Percentiles rank a stretch among this genome's conserved stretches.
Evolutionary conservation across 306 rosid genomes (phyloP).

Genomic region (Arachis stenosperma): DNA sequence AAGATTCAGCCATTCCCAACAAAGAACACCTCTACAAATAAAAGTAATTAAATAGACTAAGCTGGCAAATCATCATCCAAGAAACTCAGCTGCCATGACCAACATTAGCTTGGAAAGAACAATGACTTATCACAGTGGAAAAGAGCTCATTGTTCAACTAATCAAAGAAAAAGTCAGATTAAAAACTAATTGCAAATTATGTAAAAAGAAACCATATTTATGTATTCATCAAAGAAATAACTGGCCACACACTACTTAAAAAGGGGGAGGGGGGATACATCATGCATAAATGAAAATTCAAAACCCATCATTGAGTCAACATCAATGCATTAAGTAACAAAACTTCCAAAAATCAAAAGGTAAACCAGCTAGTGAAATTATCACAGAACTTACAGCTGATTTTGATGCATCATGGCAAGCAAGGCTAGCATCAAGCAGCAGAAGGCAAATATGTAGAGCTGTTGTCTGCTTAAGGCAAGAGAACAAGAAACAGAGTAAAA

Average conservation of each 20-base stretch:
- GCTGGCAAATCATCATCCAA: slow-evolving; percentile 13
- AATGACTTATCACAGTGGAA: slow-evolving; percentile 13
- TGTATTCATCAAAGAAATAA: slow-evolving; percentile 6
- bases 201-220: neutral
- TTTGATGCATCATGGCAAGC: slow-evolving; percentile 90
- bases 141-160: slow-evolving; percentile 16
- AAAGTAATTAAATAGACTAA: slow-evolving; percentile 24
- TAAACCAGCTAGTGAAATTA: slow-evolving; percentile 34
- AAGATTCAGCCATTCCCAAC: neutral
- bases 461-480: slow-evolving; percentile 66
- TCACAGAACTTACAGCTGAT: slow-evolving; percentile 84
- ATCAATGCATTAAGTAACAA: slow-evolving; percentile 33
- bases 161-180: slow-evolving; percentile 21
- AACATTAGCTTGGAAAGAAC: slow-evolving; percentile 21
- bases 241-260: slow-evolving; percentile 11
- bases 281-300: slow-evolving; percentile 13
- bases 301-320: slow-evolving; percentile 25
- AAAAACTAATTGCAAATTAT: slow-evolving; percentile 6
- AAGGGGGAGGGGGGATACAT: neutral
- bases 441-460: slow-evolving; percentile 86
- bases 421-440: slow-evolving; percentile 94
- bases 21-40: slow-evolving; percentile 15
- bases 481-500: slow-evolving; percentile 28
- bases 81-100: slow-evolving; percentile 12
- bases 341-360: slow-evolving; percentile 21